phyloP scores from a whole-genome alignment of 306 rosid genomes.

The Vigna hirtella region DNA sequence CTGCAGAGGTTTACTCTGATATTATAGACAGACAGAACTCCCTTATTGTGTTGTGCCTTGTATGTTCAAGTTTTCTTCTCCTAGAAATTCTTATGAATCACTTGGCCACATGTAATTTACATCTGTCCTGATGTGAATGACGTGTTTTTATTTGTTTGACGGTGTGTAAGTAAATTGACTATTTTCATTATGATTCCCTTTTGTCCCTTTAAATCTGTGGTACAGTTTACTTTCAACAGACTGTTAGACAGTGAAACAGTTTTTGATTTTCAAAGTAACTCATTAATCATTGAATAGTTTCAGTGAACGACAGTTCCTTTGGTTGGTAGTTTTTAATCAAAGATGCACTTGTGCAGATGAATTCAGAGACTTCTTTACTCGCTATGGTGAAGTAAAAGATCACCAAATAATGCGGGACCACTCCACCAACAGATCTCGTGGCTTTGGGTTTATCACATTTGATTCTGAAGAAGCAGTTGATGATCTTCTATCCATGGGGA shows the following conservation, averaged over 20 bases:
- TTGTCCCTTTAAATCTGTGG: background rate
- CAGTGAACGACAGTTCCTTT: background rate
- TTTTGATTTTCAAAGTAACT: constrained; percentile 5
- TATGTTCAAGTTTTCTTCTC: constrained; percentile 4
- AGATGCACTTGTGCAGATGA: constrained; percentile 61
- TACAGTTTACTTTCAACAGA: background rate
- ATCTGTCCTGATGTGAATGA: constrained; percentile 25
- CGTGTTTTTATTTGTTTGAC: constrained; percentile 4
- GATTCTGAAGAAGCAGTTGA: constrained; percentile 91
- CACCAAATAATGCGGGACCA: constrained; percentile 93
- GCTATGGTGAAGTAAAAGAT: constrained; percentile 82
- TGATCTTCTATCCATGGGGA: constrained; percentile 81
- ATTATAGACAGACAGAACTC: constrained; percentile 24
- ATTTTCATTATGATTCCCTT: constrained; percentile 14
- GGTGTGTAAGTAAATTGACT: constrained; percentile 19
- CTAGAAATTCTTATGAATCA: background rate
- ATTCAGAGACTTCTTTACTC: constrained; percentile 77
- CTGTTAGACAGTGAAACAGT: background rate
- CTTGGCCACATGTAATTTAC: background rate
- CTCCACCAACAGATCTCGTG: constrained; percentile 87
- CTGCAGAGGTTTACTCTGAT: constrained; percentile 32
- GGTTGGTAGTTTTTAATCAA: constrained; percentile 28
- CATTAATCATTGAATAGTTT: constrained; percentile 1
- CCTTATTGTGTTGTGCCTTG: constrained; percentile 10
- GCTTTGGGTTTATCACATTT: constrained; percentile 82